Percentiles rank a stretch among this genome's conserved stretches.
These are phyloP conservation scores for Berkeleyomyces basicola DNA, from an alignment of 2,329 filamentous ascomycete genomes.

Conservation along the genomic window DNA sequence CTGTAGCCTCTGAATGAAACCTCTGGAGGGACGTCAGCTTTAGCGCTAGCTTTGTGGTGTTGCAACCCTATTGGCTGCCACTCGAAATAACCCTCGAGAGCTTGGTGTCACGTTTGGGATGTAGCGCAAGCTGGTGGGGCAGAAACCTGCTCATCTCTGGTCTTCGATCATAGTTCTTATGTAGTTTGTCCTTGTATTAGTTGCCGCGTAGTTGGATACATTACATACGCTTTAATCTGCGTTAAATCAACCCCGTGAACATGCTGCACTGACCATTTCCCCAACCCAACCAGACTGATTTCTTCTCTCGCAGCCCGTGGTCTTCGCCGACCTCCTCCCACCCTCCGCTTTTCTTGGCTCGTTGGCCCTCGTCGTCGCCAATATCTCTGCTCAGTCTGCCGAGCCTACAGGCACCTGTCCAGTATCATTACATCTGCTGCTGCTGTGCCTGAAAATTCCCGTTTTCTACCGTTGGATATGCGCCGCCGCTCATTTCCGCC, in stretches of 20 bases:
- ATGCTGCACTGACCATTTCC: not conserved
- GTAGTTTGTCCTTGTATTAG: too few species aligned
- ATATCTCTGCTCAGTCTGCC: too few species aligned
- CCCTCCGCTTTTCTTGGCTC: too few species aligned
- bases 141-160: not conserved
- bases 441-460: conserved; percentile 28
- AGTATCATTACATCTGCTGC: not conserved
- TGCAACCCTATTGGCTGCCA: not conserved
- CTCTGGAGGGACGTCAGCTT: too few species aligned
- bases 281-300: too few species aligned
- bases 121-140: not conserved
- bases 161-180: not conserved
- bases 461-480: conserved; percentile 48
- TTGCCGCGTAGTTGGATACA: not conserved
- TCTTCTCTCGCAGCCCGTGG: too few species aligned
- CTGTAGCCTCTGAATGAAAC: too few species aligned
- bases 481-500: conserved; percentile 50
- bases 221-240: not conserved
- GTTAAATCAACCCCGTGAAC: not conserved
- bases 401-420: not conserved
- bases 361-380: too few species aligned
- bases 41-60: not conserved
- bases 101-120: not conserved
- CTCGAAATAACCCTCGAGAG: not conserved
- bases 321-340: too few species aligned